Conservation (phyloP, 2,329 filamentous ascomycete genomes). For the Aspergillus ochraceus region DNA sequence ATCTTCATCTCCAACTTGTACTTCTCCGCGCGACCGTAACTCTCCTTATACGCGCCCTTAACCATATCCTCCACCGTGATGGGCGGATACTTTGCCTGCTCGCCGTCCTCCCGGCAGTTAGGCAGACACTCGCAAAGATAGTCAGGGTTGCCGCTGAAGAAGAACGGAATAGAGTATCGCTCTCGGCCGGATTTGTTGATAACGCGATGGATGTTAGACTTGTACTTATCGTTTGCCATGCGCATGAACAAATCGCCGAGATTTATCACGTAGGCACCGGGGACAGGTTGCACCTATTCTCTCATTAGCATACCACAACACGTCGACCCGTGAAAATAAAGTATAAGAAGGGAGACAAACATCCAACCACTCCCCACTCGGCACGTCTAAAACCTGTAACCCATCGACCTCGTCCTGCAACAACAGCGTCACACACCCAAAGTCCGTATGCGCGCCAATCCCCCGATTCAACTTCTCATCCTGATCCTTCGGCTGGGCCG, state of each 20-base stretch:
- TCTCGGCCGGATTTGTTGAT: slow-evolving; percentile 43
- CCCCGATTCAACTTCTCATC: slow-evolving; percentile 40
- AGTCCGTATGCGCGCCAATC: slow-evolving; percentile 47
- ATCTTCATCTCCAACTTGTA: slow-evolving; percentile 38
- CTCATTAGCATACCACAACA: neutral
- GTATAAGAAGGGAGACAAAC: slow-evolving; percentile 17
- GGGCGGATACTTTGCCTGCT: slow-evolving; percentile 41
- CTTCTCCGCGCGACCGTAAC: slow-evolving; percentile 44
- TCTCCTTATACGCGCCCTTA: slow-evolving; percentile 42
- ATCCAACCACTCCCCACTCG: slow-evolving; percentile 32
- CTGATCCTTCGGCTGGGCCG: slow-evolving; percentile 37
- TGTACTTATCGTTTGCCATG: slow-evolving; percentile 45
- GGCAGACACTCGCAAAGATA: slow-evolving; percentile 46
- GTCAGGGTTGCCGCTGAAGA: slow-evolving; percentile 47
- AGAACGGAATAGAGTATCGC: slow-evolving; percentile 45
- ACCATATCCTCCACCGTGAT: slow-evolving; percentile 47
- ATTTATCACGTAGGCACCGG: slow-evolving; percentile 34
- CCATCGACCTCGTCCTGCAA: slow-evolving; percentile 44
- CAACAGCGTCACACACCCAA: slow-evolving; percentile 43
- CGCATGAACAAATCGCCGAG: slow-evolving; percentile 43
- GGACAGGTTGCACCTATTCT: slow-evolving; percentile 25
- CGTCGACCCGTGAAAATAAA: rapidly evolving
- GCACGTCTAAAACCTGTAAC: slow-evolving; percentile 35
- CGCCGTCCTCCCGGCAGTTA: slow-evolving; percentile 39
- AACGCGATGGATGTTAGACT: slow-evolving; percentile 44